Evolutionary conservation across 805 yeast genomes (phyloP).

Genomic region (Gaillardinia entomophila): DNA sequence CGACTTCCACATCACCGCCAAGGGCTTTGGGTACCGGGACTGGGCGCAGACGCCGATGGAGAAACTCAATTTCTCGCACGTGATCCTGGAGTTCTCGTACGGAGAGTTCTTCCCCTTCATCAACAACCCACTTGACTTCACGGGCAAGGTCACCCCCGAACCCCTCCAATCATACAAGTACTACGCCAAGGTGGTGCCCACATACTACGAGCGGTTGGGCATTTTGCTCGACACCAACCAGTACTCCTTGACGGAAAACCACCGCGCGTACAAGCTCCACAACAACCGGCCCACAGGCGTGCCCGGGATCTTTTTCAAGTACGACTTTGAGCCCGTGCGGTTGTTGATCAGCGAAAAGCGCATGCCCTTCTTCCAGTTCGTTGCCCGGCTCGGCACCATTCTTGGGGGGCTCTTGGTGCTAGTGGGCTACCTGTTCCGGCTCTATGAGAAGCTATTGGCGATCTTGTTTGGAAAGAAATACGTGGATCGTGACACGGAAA

Average conservation of each 20-base stretch:
- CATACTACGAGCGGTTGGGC: conserved; percentile 67
- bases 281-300: conserved; percentile 21
- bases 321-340: conserved; percentile 84
- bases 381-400: conserved; percentile 73
- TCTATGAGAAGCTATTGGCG: conserved; percentile 48
- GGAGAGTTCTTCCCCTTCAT: conserved; percentile 86
- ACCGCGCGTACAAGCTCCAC: conserved; percentile 13
- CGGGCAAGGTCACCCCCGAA: conserved; percentile 51
- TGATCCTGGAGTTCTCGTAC: conserved; percentile 79
- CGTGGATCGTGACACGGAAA: conserved; percentile 45
- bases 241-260: conserved; percentile 63
- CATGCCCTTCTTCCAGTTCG: conserved; percentile 70
- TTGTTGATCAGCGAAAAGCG: conserved; percentile 66
- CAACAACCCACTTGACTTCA: conserved; percentile 80
- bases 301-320: conserved; percentile 80
- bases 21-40: conserved; percentile 59
- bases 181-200: conserved; percentile 77
- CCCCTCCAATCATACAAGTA: conserved; percentile 55
- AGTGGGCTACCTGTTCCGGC: conserved; percentile 59
- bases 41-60: conserved; percentile 43
- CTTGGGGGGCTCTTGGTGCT: conserved; percentile 74
- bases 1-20: conserved; percentile 76
- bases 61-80: conserved; percentile 73
- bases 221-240: conserved; percentile 74
- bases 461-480: conserved; percentile 55